Evolutionary conservation across 768 basidiomycete species (phyloP), one percentile per base, ranked within the genome.

Genomic region (Suillus cothurnatus): DNA sequence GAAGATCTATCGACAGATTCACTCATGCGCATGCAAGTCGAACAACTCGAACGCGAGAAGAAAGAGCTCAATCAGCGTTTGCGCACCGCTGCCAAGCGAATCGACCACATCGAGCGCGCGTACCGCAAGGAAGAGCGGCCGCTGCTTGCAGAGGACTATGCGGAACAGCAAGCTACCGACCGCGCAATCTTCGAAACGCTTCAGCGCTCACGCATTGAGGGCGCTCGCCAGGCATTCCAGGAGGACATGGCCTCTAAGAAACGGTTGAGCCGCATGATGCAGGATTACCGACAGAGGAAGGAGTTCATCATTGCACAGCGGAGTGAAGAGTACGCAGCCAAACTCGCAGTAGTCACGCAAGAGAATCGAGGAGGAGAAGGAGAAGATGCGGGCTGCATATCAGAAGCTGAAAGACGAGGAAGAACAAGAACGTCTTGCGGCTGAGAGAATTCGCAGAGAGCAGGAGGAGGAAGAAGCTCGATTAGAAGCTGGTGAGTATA

Each of bases 31-130:
- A 86, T 97, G 69, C 95, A 97, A 76, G 95, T 97, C 43, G 90
- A 94, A 69, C 95, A 98, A 73, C 84, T 98, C 53, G 97, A 97
- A 81, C 97, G 97, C 80, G 96, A 99, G 80, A 97, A 95, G 84
- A 90, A 88, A 71, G 92, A 95, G 69, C 81, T 93, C 68, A 85
- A 84, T 64, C 92, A 95, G 71, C 86, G 91, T 26, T 83, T 97
- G 57, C 89, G 94, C 28, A 86, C 96, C 68, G 84, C 90, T 52
- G 75, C 88, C 43, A 99, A 99, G 80, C 91, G 95, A 31, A 86
- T 98, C 70, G 97, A 99, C 74, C 97, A 99, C 79, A 76, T 92
- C 75, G 97, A 99, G 79, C 94, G 95, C 62, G 95, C 96, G 0
- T 93, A 90, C 79, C 91, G 97, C 70, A 94, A 95, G 76, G 95